Conservation (phyloP, 331 rosid genomes). For the Spiraea crenata region DNA sequence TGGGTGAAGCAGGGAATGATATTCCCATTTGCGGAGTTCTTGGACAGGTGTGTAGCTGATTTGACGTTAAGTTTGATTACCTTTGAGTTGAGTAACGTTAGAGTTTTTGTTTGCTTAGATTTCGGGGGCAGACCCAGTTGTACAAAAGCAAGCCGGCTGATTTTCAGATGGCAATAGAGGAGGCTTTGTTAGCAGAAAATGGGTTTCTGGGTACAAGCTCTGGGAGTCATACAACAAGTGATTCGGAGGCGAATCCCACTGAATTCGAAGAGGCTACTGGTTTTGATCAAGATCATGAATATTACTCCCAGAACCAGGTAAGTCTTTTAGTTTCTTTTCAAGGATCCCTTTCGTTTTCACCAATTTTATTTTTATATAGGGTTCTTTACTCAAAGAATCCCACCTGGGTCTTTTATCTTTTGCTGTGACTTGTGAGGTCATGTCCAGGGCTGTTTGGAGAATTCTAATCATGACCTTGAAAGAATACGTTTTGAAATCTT, state of each 20-base stretch:
- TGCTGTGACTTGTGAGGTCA: too few species aligned
- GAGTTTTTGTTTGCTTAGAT: conserved; percentile 47
- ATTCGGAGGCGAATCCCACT: conserved; percentile 33
- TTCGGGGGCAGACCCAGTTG: conserved; percentile 87
- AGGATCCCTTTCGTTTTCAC: not conserved
- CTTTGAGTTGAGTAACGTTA: conserved; percentile 18
- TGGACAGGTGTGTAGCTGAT: conserved; percentile 62
- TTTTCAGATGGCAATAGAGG: conserved; percentile 87
- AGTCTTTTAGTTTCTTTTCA: conserved; percentile 8
- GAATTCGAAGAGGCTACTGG: conserved; percentile 38
- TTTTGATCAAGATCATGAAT: conserved; percentile 48
- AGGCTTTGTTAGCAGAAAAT: conserved; percentile 78
- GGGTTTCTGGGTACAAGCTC: conserved; percentile 51
- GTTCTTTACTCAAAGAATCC: not conserved
- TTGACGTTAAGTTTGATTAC: conserved; percentile 5
- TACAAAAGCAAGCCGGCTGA: conserved; percentile 86
- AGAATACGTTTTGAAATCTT: not conserved
- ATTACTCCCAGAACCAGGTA: conserved; percentile 48
- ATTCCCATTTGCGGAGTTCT: conserved; percentile 68
- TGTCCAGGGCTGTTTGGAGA: not conserved
- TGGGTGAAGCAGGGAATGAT: conserved; percentile 98
- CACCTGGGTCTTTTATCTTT: not conserved
- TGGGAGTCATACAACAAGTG: conserved; percentile 35
- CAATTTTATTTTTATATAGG: not conserved
- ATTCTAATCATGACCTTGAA: not conserved